Evolutionary conservation across 768 basidiomycete species (phyloP), one percentile per base, ranked within the genome.

Genomic region (Sistotremastrum suecicum): DNA sequence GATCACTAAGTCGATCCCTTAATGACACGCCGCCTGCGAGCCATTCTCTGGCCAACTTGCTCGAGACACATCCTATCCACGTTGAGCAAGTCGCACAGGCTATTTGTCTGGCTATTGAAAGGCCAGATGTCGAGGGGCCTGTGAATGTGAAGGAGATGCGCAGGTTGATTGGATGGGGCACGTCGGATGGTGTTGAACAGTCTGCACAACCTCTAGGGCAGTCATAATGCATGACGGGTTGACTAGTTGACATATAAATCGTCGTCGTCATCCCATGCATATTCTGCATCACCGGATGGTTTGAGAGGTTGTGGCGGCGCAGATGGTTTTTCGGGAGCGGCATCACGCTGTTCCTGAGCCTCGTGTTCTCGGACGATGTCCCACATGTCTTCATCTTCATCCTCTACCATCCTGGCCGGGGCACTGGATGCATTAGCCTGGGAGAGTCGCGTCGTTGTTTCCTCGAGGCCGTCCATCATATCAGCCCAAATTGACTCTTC

Each of bases 71-170:
- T 32, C 92, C 95, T 2, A 77, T 98, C 38, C 94, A 98, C 56
- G 90, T 97, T 20, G 95, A 99, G 54, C 88, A 91, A 50, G 89
- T 98, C 39, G 95, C 83, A 3, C 76, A 81, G 53, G 87, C 90
- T 0, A 72, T 89, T 5, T 78, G 83, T 48, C 33, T 48, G n/a
- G 51, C 62, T 12, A 69, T 79, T 12, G 55, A 57, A 41, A 66
- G 63, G 7, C 9, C 44, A 33, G 68, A 69, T 38, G 64, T 88
- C 41, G 59, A 57, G 44, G 87, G 85, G 38, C 74, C 80, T 20
- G 65, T 89, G 31, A 80, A 72, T 7, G 85, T 90, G 46, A 59
- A 58, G 47, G 67, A 69, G 52, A 92, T 94, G 82, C 71, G 82
- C 50, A 69, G 77, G 54, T 61, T 90, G 41, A 72, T 88, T 52